Base-by-base conservation (phyloP, 495 filamentous ascomycete species). In the Parathielavia hyrcaniae region DNA sequence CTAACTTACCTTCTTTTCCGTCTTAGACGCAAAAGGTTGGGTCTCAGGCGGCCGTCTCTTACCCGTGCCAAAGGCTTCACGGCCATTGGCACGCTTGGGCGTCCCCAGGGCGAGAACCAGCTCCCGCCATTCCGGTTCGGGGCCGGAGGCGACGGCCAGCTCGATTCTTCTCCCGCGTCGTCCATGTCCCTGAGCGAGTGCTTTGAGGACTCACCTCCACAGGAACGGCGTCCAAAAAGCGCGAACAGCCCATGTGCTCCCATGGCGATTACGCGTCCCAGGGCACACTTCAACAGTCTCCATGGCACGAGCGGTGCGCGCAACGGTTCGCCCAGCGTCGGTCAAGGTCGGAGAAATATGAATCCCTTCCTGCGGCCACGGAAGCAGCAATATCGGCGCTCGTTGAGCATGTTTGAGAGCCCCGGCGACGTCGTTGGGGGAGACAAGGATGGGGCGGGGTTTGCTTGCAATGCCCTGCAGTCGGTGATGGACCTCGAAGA, bases 351-450 rank as follows among this genome's bases (percentile, higher is more conserved):
- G 55, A 88, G 89, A 51, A 79, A 79, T 11, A 84, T 85, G 11
- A 88, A 86, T 62, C 86, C 83, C 19, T 80, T 83, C 53, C 78
- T 81, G 69, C 85, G 92, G 50, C 88, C 90, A 14, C 83, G 90
- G 60, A 96, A 95, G 68, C 88, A 88, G 68, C 87, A 89, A 59
- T 91, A 90, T 61, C 83, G 93, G 32, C 83, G 93, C 51, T 96
- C 92, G 41, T 77, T 96, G 67, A 97, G 92, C 77, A 97, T 98
- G 93, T 97, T 91, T 73, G 93, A 97, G 70, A 83, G 86, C 66
- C 86, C 91, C 0, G 88, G 81, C 55, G 93, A 97, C 67, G 79
- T 96, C 20, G 86, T 95, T 70, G 86, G 87, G 69, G 74, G 76
- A 22, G 81, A 81, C 62, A 71, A 85, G 65, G 80, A 85, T 56